phyloP scores from a whole-genome alignment of 306 rosid species.

The Ochetophila trinervis region DNA sequence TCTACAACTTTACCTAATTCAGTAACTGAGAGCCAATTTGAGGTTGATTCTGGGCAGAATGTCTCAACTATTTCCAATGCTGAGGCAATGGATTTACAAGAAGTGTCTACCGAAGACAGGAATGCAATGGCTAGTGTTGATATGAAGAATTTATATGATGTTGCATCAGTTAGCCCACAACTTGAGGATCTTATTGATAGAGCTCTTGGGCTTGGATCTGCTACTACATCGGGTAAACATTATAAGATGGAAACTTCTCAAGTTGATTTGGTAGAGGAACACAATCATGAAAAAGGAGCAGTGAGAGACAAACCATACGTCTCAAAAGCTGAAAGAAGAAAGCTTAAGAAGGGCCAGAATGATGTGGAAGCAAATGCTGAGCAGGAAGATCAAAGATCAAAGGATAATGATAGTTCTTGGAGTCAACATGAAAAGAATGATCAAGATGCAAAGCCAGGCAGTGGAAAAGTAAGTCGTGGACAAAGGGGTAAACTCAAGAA shows the following conservation, averaged over 20 bases:
- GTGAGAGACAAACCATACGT: conserved; percentile 74
- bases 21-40: conserved; percentile 24
- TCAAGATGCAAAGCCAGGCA: conserved; percentile 44
- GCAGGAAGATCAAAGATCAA: conserved; percentile 37
- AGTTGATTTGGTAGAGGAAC: conserved; percentile 41
- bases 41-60: conserved; percentile 33
- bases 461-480: conserved; percentile 79
- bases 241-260: conserved; percentile 47
- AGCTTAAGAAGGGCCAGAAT: conserved; percentile 74
- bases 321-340: conserved; percentile 93
- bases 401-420: conserved; percentile 32
- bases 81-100: conserved; percentile 32
- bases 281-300: conserved; percentile 46
- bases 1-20: conserved; percentile 30
- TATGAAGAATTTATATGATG: conserved; percentile 36
- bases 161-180: conserved; percentile 55
- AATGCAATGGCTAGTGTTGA: conserved; percentile 31
- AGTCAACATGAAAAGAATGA: conserved; percentile 45
- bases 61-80: conserved; percentile 21
- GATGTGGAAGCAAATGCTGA: conserved; percentile 44
- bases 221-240: conserved; percentile 44
- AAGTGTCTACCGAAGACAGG: conserved; percentile 29
- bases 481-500: conserved; percentile 84
- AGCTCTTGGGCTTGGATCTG: conserved; percentile 90
- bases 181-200: conserved; percentile 93